phyloP scores from a whole-genome alignment of 2,329 filamentous ascomycete genomes.

The Dactylellina drechsleri region DNA sequence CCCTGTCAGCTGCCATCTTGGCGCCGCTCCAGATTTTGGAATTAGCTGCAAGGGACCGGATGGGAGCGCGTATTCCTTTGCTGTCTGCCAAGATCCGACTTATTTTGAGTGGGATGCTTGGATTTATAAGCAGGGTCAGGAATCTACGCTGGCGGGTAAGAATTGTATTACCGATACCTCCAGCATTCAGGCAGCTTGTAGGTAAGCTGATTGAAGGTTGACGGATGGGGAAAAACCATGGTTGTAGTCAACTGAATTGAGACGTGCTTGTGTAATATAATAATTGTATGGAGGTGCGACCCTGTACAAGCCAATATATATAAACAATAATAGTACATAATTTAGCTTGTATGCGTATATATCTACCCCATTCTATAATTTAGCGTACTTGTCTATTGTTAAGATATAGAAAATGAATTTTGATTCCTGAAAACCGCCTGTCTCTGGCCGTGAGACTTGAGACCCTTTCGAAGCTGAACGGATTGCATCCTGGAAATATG shows the following conservation, averaged over 20 bases:
- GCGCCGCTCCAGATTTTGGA: conserved; percentile 1
- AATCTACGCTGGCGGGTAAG: conserved; percentile 11
- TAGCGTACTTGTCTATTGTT: too few relatives aligned
- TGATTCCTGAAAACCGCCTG: too few relatives aligned
- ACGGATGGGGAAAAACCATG: too few relatives aligned
- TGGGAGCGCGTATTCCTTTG: not conserved
- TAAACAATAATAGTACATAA: too few relatives aligned
- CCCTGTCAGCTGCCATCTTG: not conserved
- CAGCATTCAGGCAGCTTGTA: not conserved
- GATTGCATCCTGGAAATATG: too few relatives aligned
- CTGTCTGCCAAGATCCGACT: conserved; percentile 26
- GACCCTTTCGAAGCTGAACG: too few relatives aligned
- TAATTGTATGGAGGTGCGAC: not conserved
- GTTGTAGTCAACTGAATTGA: too few relatives aligned
- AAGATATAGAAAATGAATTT: too few relatives aligned
- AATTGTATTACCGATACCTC: not conserved
- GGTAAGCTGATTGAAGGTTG: not conserved
- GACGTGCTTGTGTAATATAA: not conserved
- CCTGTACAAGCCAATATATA: too few relatives aligned
- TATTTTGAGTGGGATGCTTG: conserved; percentile 29
- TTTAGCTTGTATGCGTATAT: too few relatives aligned
- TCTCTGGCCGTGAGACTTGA: too few relatives aligned
- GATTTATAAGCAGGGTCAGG: conserved; percentile 9
- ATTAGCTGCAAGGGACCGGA: conserved; percentile 1
- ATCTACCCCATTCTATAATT: too few relatives aligned